These are phyloP conservation scores for Curvularia sp. DNA, from an alignment of 2,329 filamentous ascomycete species.

Conservation along the genomic window DNA sequence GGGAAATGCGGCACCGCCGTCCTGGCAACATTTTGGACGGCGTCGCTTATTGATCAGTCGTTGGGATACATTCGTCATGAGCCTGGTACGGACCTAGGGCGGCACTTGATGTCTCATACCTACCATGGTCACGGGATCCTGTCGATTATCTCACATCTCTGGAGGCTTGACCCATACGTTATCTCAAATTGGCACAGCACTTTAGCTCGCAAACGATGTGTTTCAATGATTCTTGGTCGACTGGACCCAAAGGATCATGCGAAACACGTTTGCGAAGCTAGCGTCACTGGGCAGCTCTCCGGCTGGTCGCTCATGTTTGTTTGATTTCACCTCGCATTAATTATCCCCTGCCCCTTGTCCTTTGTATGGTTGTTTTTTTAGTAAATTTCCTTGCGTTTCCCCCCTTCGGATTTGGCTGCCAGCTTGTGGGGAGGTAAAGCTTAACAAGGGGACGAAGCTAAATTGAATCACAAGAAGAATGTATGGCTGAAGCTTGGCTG, in stretches of 20 bases:
- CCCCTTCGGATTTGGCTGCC: conserved; percentile 51
- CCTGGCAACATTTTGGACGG: conserved; percentile 49
- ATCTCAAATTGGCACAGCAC: conserved; percentile 37
- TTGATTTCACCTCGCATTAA: conserved; percentile 44
- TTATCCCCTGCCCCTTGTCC: conserved; percentile 42
- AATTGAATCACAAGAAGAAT: conserved; percentile 42
- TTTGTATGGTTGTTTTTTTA: conserved; percentile 31
- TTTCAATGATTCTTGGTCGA: conserved; percentile 27
- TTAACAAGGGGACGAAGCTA: conserved; percentile 48
- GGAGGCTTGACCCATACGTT: conserved; percentile 41
- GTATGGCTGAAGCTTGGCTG: conserved; percentile 27
- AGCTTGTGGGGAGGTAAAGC: conserved; percentile 53
- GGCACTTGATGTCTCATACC: conserved; percentile 35
- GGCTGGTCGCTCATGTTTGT: conserved; percentile 42
- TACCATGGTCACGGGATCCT: conserved; percentile 38
- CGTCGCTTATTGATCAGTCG: conserved; percentile 49
- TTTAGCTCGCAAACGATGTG: conserved; percentile 32
- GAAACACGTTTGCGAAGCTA: conserved; percentile 36
- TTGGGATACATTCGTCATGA: conserved; percentile 48
- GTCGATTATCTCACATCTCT: conserved; percentile 39
- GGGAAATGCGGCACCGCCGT: conserved; percentile 57
- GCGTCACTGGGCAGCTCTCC: conserved; percentile 34
- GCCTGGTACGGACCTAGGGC: conserved; percentile 43
- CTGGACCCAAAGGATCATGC: conserved; percentile 27
- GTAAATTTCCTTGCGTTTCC: conserved; percentile 43